phyloP scores from a whole-genome alignment of 108 stramenopile genomes.

The Discostella pseudostelligera region DNA sequence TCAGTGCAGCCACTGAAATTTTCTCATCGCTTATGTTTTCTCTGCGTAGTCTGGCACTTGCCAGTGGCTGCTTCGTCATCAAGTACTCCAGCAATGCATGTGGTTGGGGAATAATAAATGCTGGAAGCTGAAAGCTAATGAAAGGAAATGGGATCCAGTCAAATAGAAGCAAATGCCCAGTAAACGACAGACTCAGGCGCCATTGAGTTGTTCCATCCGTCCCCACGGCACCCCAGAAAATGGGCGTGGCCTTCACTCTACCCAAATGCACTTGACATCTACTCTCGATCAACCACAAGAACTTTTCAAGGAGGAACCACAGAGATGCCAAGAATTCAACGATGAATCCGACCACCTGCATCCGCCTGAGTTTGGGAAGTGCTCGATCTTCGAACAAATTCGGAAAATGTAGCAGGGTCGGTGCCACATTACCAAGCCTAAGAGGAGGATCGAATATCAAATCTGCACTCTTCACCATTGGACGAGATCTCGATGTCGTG shows the following conservation, averaged over 20 bases:
- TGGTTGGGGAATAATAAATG: slow-evolving; percentile 86
- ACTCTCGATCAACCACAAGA: slow-evolving; percentile 80
- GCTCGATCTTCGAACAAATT: slow-evolving; percentile 78
- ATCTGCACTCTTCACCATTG: slow-evolving; percentile 76
- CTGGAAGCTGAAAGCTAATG: slow-evolving; percentile 68
- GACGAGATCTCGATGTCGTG: slow-evolving; percentile 59
- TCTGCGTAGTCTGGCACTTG: slow-evolving; percentile 66
- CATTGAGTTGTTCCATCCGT: slow-evolving; percentile 55
- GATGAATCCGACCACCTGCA: slow-evolving; percentile 58
- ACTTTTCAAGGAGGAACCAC: slow-evolving; percentile 68
- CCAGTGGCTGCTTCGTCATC: slow-evolving; percentile 74
- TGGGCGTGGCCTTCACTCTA: slow-evolving; percentile 64
- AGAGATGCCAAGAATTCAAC: slow-evolving; percentile 64
- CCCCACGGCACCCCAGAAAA: slow-evolving; percentile 52
- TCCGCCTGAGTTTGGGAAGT: slow-evolving; percentile 54
- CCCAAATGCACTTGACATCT: slow-evolving; percentile 76
- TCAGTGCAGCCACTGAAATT: slow-evolving; percentile 66
- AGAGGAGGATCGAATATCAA: slow-evolving; percentile 79
- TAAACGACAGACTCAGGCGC: slow-evolving; percentile 75
- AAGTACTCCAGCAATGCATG: slow-evolving; percentile 79
- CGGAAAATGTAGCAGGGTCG: slow-evolving; percentile 86
- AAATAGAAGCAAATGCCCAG: slow-evolving; percentile 77
- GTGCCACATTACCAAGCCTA: slow-evolving; percentile 75
- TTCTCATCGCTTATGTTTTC: slow-evolving; percentile 76
- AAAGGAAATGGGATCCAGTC: slow-evolving; percentile 82